These are phyloP conservation scores for Colletotrichum sp. DNA, from an alignment of 2,329 filamentous ascomycete genomes.

Conservation along the genomic window DNA sequence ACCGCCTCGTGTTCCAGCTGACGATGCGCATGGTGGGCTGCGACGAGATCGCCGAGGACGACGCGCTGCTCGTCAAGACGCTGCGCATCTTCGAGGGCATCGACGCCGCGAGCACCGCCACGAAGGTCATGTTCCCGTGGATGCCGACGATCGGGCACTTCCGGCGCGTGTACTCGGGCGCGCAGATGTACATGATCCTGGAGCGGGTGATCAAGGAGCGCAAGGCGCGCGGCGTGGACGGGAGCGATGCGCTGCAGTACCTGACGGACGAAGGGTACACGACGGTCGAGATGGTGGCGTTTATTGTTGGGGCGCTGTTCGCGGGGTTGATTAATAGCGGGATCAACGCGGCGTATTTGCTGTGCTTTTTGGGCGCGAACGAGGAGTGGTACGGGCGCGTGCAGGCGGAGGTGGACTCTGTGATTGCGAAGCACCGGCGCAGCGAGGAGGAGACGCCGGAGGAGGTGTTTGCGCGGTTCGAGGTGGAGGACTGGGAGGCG, in stretches of 20 bases:
- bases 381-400: conserved; percentile 49
- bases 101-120: conserved; percentile 45
- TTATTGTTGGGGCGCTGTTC: conserved; percentile 59
- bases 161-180: conserved; percentile 48
- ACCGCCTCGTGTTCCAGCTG: conserved; percentile 58
- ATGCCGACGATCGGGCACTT: conserved; percentile 50
- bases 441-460: conserved; percentile 30
- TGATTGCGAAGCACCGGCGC: conserved; percentile 46
- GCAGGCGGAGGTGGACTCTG: conserved; percentile 51
- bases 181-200: conserved; percentile 53
- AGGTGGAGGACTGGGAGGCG: conserved; percentile 58
- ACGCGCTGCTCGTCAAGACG: conserved; percentile 42
- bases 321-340: conserved; percentile 64
- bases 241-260: conserved; percentile 57
- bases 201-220: conserved; percentile 52
- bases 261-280: conserved; percentile 57
- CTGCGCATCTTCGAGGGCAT: conserved; percentile 52
- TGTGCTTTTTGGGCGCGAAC: conserved; percentile 53
- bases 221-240: conserved; percentile 41
- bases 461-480: conserved; percentile 47
- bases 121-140: conserved; percentile 57
- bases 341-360: conserved; percentile 58
- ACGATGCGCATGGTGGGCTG: conserved; percentile 61
- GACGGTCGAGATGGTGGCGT: conserved; percentile 47
- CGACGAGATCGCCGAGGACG: conserved; percentile 56